Conservation (phyloP, 2,329 filamentous ascomycete species). For the Fusarium tupiense region DNA sequence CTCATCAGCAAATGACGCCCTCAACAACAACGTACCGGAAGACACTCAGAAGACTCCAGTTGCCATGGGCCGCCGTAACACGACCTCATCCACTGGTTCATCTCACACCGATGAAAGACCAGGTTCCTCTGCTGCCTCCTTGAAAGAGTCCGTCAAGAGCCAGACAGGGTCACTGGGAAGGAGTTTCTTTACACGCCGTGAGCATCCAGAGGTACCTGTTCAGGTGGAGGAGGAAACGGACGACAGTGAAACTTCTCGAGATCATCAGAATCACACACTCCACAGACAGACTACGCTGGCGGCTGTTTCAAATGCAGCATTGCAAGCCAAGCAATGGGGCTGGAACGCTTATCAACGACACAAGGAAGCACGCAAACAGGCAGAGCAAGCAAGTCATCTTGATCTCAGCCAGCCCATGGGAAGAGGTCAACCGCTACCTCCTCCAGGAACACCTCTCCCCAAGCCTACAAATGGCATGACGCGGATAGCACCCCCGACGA, state of each 20-base stretch:
- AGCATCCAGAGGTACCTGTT: slow-evolving; percentile 49
- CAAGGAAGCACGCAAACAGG: slow-evolving; percentile 53
- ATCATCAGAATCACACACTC: slow-evolving; percentile 42
- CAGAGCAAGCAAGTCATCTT: slow-evolving; percentile 49
- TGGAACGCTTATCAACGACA: slow-evolving; percentile 65
- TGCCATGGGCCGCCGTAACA: slow-evolving; percentile 48
- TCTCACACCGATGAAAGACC: slow-evolving; percentile 40
- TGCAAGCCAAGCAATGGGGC: slow-evolving; percentile 67
- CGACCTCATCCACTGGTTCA: slow-evolving; percentile 51
- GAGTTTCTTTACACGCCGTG: slow-evolving; percentile 53
- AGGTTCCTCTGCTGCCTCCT: slow-evolving; percentile 47
- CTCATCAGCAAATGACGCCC: slow-evolving; percentile 54
- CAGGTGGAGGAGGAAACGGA: slow-evolving; percentile 48
- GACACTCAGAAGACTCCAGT: slow-evolving; percentile 43
- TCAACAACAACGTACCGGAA: slow-evolving; percentile 51
- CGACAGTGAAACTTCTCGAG: slow-evolving; percentile 48
- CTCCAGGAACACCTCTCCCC: slow-evolving; percentile 82
- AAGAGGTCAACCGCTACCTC: slow-evolving; percentile 82
- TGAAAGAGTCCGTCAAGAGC: slow-evolving; percentile 52
- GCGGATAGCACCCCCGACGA: slow-evolving; percentile 63
- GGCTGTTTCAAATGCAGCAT: slow-evolving; percentile 65
- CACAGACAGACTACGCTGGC: slow-evolving; percentile 58
- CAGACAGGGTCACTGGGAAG: slow-evolving; percentile 53
- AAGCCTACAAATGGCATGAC: slow-evolving; percentile 68
- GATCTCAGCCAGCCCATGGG: slow-evolving; percentile 77